Base-by-base conservation (phyloP, 768 basidiomycete genomes). In the Gymnopilus dilepis region DNA sequence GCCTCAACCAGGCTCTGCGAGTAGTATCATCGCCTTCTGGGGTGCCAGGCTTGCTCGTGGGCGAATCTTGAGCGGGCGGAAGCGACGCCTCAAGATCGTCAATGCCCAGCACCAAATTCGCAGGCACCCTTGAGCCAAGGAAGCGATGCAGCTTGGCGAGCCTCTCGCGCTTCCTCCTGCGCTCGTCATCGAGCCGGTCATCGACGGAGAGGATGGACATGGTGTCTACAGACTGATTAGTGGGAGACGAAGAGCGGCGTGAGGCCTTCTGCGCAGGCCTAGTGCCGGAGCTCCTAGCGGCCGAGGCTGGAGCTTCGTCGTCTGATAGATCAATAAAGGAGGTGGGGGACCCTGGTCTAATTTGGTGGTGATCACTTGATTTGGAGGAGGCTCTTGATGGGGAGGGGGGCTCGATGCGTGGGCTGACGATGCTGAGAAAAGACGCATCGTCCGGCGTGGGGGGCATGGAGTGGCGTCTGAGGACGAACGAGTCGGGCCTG, bases 121-220 rank as follows among this genome's bases (percentile, higher is more conserved):
- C 72, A 7, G 92, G 92, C 26, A 95, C 89, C 31, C 85, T 84
- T 19, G 90, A 92, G n/a, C 92, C 93, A 33, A 94, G 81, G 75
- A 90, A 94, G 47, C 93, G 90, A 74, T 94, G 91, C 4, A 95
- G 82, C 72, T 87, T 94, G 3, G 89, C 90, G 47, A 95, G 77
- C 66, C 87, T 87, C 65, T 91, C 90, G 53, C 92, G 82, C 74
- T 89, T 92, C 62, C 84, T 83, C 59, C 85, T 79, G 62, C 84
- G 84, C 61, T 88, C 86, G 21, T 85, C 84, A 52, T 92, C 90
- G 17, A 76, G 82, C 61, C 77, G 81, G 61, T 81, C 81, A 58
- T 87, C 84, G 22, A 81, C 47, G 47, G 47, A 50, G 6, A 50
- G 28, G 2, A 50, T 76, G 51, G 82, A 76, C 69, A 86, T 68